These are phyloP conservation scores for Pleoardoris graminearum DNA, from an alignment of 2,329 filamentous ascomycete genomes.

Conservation along the genomic window DNA sequence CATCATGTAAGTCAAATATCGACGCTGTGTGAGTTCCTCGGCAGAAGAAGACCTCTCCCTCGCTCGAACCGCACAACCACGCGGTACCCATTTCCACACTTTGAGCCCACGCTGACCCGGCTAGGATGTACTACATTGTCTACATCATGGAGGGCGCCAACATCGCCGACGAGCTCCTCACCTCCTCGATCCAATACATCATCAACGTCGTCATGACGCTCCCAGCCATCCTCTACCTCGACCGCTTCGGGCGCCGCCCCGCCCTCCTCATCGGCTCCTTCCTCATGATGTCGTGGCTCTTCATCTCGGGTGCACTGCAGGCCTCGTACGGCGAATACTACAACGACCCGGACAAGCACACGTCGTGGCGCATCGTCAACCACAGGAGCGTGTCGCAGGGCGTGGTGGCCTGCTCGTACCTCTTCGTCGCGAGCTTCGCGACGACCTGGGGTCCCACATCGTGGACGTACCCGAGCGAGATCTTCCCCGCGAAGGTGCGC, in stretches of 20 bases:
- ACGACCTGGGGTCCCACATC: conserved; percentile 46
- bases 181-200: conserved; percentile 65
- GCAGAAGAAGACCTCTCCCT: no score
- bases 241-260: conserved; percentile 61
- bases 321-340: conserved; percentile 58
- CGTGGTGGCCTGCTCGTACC: conserved; percentile 50
- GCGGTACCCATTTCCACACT: neutral
- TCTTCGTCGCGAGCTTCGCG: conserved; percentile 51
- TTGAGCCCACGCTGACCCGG: neutral
- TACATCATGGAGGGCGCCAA: conserved; percentile 64
- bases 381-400: conserved; percentile 59
- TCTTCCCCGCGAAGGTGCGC: conserved; percentile 47
- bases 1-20: conserved; percentile 51
- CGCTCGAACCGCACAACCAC: neutral
- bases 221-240: conserved; percentile 63
- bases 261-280: conserved; percentile 61
- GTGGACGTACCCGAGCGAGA: conserved; percentile 46
- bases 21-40: no score
- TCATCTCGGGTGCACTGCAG: conserved; percentile 63
- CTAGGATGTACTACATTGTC: conserved; percentile 59
- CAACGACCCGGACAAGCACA: conserved; percentile 43
- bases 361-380: conserved; percentile 62
- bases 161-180: conserved; percentile 61
- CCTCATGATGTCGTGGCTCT: conserved; percentile 62
- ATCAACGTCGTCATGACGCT: conserved; percentile 65